These are phyloP conservation scores for Keithomyces neogunnii DNA, from an alignment of 2,329 filamentous ascomycete genomes.

Conservation along the genomic window DNA sequence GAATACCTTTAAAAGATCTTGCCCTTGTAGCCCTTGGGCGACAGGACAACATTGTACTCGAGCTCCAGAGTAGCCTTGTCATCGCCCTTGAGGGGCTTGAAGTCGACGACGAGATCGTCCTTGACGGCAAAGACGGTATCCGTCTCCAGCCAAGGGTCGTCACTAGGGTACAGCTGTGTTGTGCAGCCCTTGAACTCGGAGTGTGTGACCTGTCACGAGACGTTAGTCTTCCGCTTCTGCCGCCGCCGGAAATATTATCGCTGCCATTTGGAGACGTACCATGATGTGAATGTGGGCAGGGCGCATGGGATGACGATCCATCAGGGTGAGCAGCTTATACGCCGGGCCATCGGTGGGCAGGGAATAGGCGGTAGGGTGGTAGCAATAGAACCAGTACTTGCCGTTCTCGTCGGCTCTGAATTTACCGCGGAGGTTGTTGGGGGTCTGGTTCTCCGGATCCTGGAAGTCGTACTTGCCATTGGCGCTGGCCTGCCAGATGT, in stretches of 20 bases:
- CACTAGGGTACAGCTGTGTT: constrained; percentile 68
- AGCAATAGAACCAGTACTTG: constrained; percentile 66
- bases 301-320: constrained; percentile 40
- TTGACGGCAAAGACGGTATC: constrained; percentile 45
- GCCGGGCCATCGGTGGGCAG: constrained; percentile 54
- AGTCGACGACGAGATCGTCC: constrained; percentile 41
- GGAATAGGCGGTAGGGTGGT: constrained; percentile 65
- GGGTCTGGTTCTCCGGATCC: constrained; percentile 60
- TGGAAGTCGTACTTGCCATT: constrained; percentile 73
- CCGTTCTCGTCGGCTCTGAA: constrained; percentile 64
- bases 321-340: constrained; percentile 31
- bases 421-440: constrained; percentile 71
- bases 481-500: constrained; percentile 70
- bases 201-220: constrained; percentile 34
- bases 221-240: background rate
- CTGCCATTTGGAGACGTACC: constrained; percentile 17
- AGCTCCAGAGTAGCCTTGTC: constrained; percentile 28
- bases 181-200: constrained; percentile 63
- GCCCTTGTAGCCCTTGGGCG: constrained; percentile 37
- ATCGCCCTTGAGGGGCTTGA: constrained; percentile 34
- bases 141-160: constrained; percentile 52
- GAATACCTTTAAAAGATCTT: constrained; percentile 13
- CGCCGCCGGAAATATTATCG: background rate
- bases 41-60: constrained; percentile 34
- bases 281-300: constrained; percentile 44